phyloP scores from a whole-genome alignment of 176 grass and related monocot species.

The Zea mays region Zm-B73-REFERENCE-NAM-5.0 NC_050099.1:201336001-201336500 shows the following conservation, averaged over 20 bases:
- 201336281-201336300: neutral
- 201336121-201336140: conserved; percentile 51
- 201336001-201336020: conserved; percentile 48
- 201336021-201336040: conserved; percentile 73
- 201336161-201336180: neutral
- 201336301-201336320: neutral
- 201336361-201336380: neutral
- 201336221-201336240: neutral
- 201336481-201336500: conserved; percentile 71
- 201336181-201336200: neutral
- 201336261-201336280: neutral
- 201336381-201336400: neutral
- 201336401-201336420: neutral
- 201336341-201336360: neutral
- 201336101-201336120: conserved; percentile 82
- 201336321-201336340: neutral
- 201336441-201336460: neutral
- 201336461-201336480: conserved; percentile 38
- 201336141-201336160: neutral
- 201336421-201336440: neutral
- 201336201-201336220: neutral
- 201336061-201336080: conserved; percentile 66
- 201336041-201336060: conserved; percentile 64
- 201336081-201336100: conserved; percentile 85
- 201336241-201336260: neutral